A percentile compares a stretch with the other conserved stretches of the same genome.
These are phyloP conservation scores for Mortierella sp. DNA, from an alignment of 371 early-diverging fungal species.

Conservation along the genomic window DNA sequence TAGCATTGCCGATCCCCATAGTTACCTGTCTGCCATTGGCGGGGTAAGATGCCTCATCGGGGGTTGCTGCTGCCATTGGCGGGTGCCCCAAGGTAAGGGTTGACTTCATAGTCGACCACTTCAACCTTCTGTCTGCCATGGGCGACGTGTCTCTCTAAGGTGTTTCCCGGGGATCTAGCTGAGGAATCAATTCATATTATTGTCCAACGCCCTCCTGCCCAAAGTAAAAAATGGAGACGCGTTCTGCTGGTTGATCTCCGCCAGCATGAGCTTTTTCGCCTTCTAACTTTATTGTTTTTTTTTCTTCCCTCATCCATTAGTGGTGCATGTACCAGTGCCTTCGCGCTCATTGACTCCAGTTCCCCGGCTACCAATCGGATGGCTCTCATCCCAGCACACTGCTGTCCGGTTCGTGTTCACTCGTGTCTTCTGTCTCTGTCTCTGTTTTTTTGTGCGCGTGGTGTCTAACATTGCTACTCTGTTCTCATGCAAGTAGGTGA, in stretches of 20 bases:
- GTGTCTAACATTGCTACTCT: not conserved
- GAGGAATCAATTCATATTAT: slow-evolving; percentile 4
- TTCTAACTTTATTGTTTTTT: slow-evolving; percentile 2
- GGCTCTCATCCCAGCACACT: slow-evolving; percentile 16
- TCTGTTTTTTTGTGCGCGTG: not conserved
- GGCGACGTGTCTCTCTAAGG: not conserved
- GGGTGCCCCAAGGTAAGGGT: no score
- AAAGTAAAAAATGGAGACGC: slow-evolving; percentile 3
- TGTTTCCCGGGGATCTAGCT: slow-evolving; percentile 1
- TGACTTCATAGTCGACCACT: no score
- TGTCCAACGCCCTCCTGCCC: slow-evolving; percentile 10
- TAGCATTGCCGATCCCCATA: no score
- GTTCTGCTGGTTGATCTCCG: not conserved
- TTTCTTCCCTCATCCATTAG: not conserved
- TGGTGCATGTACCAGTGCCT: slow-evolving; percentile 18
- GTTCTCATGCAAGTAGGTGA: slow-evolving; percentile 1
- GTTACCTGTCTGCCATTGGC: no score
- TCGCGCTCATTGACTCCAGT: slow-evolving; percentile 13
- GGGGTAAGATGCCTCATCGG: no score
- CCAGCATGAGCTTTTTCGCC: not conserved
- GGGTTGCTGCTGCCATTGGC: no score
- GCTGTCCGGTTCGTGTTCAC: slow-evolving; percentile 11
- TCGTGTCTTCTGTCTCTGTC: not conserved
- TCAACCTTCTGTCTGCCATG: no score
- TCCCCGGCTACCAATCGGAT: slow-evolving; percentile 7